Base-by-base conservation (phyloP, 1,284 basidiomycete genomes). In the Takashimella koratensis region DNA sequence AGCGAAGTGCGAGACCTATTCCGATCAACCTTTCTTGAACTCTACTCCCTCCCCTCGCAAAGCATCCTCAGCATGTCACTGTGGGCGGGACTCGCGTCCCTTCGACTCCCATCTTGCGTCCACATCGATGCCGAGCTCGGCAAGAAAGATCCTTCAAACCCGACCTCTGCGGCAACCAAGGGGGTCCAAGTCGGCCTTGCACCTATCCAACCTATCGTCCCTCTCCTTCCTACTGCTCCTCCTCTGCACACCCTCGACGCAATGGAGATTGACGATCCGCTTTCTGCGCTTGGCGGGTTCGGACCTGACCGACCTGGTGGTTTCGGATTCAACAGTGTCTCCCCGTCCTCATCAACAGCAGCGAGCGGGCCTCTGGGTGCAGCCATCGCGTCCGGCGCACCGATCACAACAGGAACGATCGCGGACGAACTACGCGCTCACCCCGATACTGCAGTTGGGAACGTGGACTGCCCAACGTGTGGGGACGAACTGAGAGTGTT, bases 391-490 rank as follows among this genome's bases (percentile, higher is more conserved):
- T 8, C 24, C 12, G 2, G 43, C 27, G 19, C 27, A 21, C 49
- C 53, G n/a, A 41, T 36, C 49, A 8, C 25, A 23, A 13, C 19
- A 24, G 30, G 21, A 30, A 26, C 23, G 21, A 36, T 42, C 44
- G 52, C 42, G 20, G 40, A 23, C 2, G 62, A 65, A 23, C 50
- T 69, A 23, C 61, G 68, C 27, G 48, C 47, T 4, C 61, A 70
- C 51, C 68, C 66, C n/a, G 68, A 68, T 3, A 56, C 63, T 21
- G 54, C 62, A n/a, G 81, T 82, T 1, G 84, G 84, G 66, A 93
- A 93, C 68, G 79, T 86, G 21, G 89, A 97, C 71, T 98, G 95
- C 71, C 95, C 95, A 0, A 86, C 90, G 3, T 98, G 95, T 74
- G 87, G 90, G 60, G 66, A 71, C 2, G 83, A 86, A 12, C 80